Base-by-base conservation (phyloP, 202 grass and related monocot genomes). In the Setaria italica region DNA sequence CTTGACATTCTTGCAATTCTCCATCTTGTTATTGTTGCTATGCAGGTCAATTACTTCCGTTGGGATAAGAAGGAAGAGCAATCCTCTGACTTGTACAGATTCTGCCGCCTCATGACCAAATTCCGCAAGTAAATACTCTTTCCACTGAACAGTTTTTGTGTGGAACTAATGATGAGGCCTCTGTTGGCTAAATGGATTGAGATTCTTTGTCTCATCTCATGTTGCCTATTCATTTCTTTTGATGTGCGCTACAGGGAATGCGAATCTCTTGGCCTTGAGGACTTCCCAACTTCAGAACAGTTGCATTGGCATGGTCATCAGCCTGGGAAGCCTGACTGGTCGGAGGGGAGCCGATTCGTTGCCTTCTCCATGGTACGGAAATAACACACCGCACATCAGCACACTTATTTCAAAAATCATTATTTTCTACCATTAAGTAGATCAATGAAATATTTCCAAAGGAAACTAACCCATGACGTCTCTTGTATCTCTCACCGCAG, bases 221-320 rank as follows among this genome's bases (percentile, higher is more conserved):
- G 32, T 35, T 73, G 30, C 9, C 29, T 56, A 70, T 71, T 9
- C 48, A 0, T 77, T 72, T 83, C 17, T 70, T 41, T 82, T 55
- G 16, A 21, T 32, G 4, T 78, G 30, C 33, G 67, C 34, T 84
- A 58, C 77, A 99, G 96, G 33, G 91, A 92, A 82, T 92, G 86
- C 1, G 93, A 92, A 77, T 89, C 79, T 11, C 72, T 99, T 73
- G 91, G 93, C 8, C 82, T 99, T n/a, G 91, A 91, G 41, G 88
- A 95, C 34, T 99, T 99, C 53, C 96, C 96, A 66, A 94, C 86
- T 6, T 79, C 90, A n/a, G 67, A 90, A 49, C 79, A 34, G 77
- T 72, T 99, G 80, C 85, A 91, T 35, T 99, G 96, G 93, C 96
- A 99, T 2, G 96, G 96, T 42, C 93, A 94, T 82, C 84, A 91